Conservation (phyloP, 768 basidiomycete species). For the Lactifluus piperatus region DNA sequence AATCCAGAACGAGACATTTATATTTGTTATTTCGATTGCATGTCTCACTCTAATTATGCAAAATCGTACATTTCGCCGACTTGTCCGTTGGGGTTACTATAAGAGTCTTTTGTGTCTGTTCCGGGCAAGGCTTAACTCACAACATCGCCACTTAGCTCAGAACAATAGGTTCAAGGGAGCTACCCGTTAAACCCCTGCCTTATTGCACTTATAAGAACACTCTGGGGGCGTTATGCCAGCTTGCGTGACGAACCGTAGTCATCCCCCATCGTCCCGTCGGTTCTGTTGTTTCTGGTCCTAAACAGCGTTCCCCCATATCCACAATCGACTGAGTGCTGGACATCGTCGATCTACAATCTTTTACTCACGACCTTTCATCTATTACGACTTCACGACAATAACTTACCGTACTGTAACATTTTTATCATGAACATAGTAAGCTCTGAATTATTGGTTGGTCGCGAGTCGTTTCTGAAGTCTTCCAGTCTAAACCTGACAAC, state of each 20-base stretch:
- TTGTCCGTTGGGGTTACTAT: neutral
- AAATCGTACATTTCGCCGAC: neutral
- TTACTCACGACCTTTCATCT: neutral
- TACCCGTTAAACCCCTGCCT: neutral
- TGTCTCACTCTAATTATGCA: slow-evolving; percentile 12
- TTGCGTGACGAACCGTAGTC: slow-evolving; percentile 2
- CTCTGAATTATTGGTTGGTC: neutral
- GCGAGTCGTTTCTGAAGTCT: neutral
- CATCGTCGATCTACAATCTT: slow-evolving; percentile 8
- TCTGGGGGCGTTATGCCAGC: neutral
- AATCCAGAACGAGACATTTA: neutral
- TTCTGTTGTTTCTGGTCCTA: slow-evolving; percentile 17
- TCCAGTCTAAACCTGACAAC: slow-evolving; percentile 1
- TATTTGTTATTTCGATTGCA: neutral
- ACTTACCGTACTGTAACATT: neutral
- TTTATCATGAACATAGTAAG: slow-evolving; percentile 10
- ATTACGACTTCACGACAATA: slow-evolving; percentile 10
- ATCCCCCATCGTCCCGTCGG: neutral
- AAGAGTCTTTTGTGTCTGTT: neutral
- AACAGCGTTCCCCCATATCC: slow-evolving; percentile 6
- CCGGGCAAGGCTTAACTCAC: neutral
- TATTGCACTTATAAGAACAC: slow-evolving; percentile 7
- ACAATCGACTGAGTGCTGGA: slow-evolving; percentile 13
- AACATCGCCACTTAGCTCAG: neutral
- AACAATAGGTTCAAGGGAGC: slow-evolving; percentile 10